These are phyloP conservation scores for Microglena sp. DNA, from an alignment of 139 green algal species.

Conservation along the genomic window DNA sequence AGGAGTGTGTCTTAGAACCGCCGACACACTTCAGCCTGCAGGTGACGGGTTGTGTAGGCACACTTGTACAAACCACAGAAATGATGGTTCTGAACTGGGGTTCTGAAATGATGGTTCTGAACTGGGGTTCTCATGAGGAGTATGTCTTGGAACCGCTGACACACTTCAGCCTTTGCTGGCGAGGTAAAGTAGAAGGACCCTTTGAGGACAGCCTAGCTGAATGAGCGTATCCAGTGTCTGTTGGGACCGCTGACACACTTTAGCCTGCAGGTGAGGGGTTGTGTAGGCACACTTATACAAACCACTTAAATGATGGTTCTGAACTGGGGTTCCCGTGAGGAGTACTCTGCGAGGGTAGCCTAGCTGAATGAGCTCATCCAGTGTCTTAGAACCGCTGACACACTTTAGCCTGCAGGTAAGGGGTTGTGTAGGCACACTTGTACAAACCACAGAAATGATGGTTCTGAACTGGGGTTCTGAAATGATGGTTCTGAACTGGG, in stretches of 20 bases:
- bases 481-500: conserved; percentile 3
- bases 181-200: not conserved
- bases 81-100: not conserved
- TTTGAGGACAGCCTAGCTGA: too few relatives aligned
- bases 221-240: too few relatives aligned
- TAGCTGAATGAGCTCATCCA: conserved; percentile 52
- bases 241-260: too few relatives aligned
- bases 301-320: conserved; percentile 89
- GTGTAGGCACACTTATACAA: too few relatives aligned
- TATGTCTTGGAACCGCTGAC: conserved; percentile 76
- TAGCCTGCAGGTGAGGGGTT: too few relatives aligned
- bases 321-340: conserved; percentile 56
- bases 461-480: conserved; percentile 35
- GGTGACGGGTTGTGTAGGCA: not conserved
- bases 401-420: conserved; percentile 52
- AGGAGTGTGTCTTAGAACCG: conserved; percentile 72
- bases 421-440: not conserved
- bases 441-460: not conserved
- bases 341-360: conserved; percentile 58
- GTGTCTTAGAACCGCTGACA: conserved; percentile 72
- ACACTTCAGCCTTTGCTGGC: conserved; percentile 53
- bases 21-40: conserved; percentile 57
- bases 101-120: conserved; percentile 83
- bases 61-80: not conserved
- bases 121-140: conserved; percentile 61